Evolutionary conservation across 2,329 filamentous ascomycete species (phyloP).

Genomic region (Mycosphaerella sp.): DNA sequence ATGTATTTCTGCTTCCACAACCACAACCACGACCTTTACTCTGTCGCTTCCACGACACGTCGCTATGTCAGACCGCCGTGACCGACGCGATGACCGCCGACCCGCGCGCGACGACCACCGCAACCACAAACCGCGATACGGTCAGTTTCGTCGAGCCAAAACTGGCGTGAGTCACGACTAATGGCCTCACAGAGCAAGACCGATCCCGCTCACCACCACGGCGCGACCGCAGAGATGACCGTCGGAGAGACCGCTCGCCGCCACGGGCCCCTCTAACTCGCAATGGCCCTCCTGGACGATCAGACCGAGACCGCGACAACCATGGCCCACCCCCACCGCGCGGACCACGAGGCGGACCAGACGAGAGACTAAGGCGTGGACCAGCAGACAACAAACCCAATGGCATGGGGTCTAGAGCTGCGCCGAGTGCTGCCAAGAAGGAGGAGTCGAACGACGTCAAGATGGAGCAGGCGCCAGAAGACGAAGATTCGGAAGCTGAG

Average conservation of each 20-base stretch:
- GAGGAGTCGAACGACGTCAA: constrained; percentile 17
- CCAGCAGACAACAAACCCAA: constrained; percentile 7
- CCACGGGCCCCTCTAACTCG: constrained; percentile 17
- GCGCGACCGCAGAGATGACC: constrained; percentile 29
- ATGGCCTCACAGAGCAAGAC: constrained; percentile 24
- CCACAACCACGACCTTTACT: neutral
- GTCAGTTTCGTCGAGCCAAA: constrained; percentile 12
- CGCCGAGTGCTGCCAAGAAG: constrained; percentile 6
- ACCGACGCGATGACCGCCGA: constrained; percentile 24
- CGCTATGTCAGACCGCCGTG: constrained; percentile 22
- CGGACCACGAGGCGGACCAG: constrained; percentile 13
- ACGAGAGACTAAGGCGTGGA: constrained; percentile 14
- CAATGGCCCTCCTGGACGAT: constrained; percentile 17
- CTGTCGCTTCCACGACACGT: constrained; percentile 11
- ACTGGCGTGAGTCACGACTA: constrained; percentile 5
- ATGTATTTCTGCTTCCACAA: too few species aligned
- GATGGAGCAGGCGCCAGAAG: constrained; percentile 25
- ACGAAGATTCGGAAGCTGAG: constrained; percentile 58
- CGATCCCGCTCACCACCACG: constrained; percentile 30
- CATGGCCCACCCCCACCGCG: constrained; percentile 6
- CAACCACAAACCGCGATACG: constrained; percentile 26
- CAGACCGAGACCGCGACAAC: constrained; percentile 22
- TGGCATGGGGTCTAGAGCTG: constrained; percentile 1
- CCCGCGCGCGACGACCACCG: constrained; percentile 25
- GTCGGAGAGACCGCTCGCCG: constrained; percentile 29